phyloP scores from a whole-genome alignment of 1,284 basidiomycete genomes.

The Puccinia triticina region DNA sequence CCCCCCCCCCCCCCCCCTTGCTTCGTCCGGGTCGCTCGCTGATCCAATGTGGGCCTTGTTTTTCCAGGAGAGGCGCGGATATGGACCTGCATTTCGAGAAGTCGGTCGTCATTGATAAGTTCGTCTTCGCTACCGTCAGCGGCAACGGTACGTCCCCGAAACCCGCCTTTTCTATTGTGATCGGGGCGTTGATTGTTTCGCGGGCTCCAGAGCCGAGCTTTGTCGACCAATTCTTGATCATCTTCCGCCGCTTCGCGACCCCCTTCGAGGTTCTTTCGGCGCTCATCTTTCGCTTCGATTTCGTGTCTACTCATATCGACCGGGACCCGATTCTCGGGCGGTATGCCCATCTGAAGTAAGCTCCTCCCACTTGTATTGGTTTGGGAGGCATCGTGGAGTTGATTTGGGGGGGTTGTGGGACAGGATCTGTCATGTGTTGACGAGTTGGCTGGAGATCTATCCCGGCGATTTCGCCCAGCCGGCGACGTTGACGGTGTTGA shows the following conservation, averaged over 20 bases:
- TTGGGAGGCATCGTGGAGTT: too few relatives aligned
- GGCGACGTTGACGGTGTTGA: slow-evolving; percentile 31
- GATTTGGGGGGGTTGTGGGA: too few relatives aligned
- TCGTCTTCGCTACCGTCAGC: slow-evolving; percentile 58
- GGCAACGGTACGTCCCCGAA: slow-evolving; percentile 54
- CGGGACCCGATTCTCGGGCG: slow-evolving; percentile 56
- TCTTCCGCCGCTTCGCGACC: slow-evolving; percentile 57
- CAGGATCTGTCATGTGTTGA: slow-evolving; percentile 56
- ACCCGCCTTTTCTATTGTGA: neutral
- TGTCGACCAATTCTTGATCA: slow-evolving; percentile 57
- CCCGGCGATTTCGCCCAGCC: slow-evolving; percentile 55
- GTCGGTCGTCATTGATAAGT: slow-evolving; percentile 58
- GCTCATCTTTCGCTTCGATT: slow-evolving; percentile 57
- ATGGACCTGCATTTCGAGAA: slow-evolving; percentile 56
- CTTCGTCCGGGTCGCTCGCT: neutral
- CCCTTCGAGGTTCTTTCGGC: slow-evolving; percentile 57
- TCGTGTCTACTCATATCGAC: slow-evolving; percentile 53
- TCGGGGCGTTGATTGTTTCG: neutral
- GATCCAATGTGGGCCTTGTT: neutral
- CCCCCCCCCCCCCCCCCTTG: neutral
- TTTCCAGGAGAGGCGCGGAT: slow-evolving; percentile 39
- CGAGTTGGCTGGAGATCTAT: slow-evolving; percentile 57
- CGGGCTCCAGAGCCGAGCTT: slow-evolving; percentile 54
- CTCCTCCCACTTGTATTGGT: neutral
- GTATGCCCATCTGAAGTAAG: slow-evolving; percentile 58